phyloP scores from a whole-genome alignment of 148 eudicot genomes.

The Nepenthes gracilis region DNA sequence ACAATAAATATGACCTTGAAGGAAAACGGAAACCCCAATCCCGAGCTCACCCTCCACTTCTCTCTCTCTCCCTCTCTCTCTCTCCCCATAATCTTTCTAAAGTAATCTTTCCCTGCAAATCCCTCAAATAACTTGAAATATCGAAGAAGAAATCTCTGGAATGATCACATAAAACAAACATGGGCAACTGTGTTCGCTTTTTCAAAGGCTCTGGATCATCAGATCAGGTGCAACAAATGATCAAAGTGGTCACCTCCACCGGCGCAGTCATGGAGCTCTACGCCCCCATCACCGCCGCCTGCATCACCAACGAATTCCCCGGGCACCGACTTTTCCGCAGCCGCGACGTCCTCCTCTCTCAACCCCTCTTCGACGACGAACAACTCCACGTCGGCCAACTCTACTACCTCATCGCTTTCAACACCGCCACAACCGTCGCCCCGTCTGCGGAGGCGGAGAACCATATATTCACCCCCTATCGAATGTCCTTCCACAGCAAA shows the following conservation, averaged over 20 bases:
- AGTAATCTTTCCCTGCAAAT: no score
- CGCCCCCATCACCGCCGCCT: constrained; percentile 40
- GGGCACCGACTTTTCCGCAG: constrained; percentile 28
- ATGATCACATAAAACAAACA: background rate
- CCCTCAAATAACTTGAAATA: no score
- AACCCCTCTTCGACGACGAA: constrained; percentile 23
- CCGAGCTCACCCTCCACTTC: no score
- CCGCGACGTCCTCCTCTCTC: constrained; percentile 14
- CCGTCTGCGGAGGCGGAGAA: background rate
- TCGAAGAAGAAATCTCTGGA: background rate
- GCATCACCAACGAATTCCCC: constrained; percentile 41
- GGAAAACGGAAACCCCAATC: no score
- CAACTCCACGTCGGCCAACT: constrained; percentile 22
- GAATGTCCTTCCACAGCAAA: constrained; percentile 29
- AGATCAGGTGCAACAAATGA: constrained; percentile 12
- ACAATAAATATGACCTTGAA: no score
- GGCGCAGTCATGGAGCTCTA: constrained; percentile 51
- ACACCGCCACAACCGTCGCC: constrained; percentile 1
- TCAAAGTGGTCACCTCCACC: constrained; percentile 34
- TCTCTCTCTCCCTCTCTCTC: no score
- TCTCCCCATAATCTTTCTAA: no score
- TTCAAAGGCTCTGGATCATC: background rate
- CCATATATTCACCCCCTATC: constrained; percentile 8
- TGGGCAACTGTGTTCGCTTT: background rate
- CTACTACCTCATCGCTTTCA: constrained; percentile 35